Base-by-base conservation (phyloP, 1,139 yeast species). In the Saccharomyces hybrid region DNA sequence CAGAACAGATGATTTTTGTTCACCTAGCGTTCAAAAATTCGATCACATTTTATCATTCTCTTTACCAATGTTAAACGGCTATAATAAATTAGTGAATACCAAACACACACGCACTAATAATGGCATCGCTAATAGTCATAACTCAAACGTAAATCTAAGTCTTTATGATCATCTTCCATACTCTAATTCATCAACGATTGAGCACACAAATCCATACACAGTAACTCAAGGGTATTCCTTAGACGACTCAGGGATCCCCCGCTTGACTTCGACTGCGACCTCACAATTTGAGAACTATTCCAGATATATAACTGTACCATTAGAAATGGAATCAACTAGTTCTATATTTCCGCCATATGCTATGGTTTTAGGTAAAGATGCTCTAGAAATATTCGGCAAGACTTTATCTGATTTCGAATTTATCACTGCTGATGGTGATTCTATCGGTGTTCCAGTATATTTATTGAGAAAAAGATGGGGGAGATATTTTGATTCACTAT, bases 381-480 rank as follows among this genome's bases (percentile, higher is more conserved):
- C 89, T 0, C 77, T 84, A 62, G 88, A 84, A 61, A 73, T 88
- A 51, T 83, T 77, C 66, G 86, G 87, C 0, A 78, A 77, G 49
- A 72, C 82, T 20, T 70, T 85, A 8, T 78, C 89, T 0, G 95
- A 86, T 68, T 83, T 86, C 65, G 90, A 85, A 65, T 72, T 86
- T 54, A 76, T 85, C 9, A 78, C 88, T 1, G 75, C 80, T 27
- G 86, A 82, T 61, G 93, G 91, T 2, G 85, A 82, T 51, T 70
- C 84, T 29, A 75, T 84, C n/a, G 82, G 85, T 0, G 82, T 84
- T 2, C 84, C 90, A 0, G 59, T 82, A 53, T 75, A 74, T 58
- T 73, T 85, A 2, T 73, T 86, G 52, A 74, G 85, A 60, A 85
- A 83, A 61, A 73, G 95, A 64, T 86, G 95, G 95, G 93, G 93